phyloP scores from a whole-genome alignment of 2,329 filamentous ascomycete genomes.

The Penicillium fuscoglaucum region DNA sequence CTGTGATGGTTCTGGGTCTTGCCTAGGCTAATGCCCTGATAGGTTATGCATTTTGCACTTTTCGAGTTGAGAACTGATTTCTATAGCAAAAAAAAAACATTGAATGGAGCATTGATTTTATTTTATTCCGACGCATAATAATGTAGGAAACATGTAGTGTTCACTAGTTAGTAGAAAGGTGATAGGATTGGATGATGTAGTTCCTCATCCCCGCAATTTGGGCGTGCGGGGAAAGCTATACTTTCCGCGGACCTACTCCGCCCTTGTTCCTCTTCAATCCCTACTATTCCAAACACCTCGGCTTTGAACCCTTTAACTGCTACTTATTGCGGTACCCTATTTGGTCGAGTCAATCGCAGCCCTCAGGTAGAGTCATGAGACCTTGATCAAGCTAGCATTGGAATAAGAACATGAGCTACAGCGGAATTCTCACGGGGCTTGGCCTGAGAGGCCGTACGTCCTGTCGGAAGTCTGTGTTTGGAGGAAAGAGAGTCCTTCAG shows the following conservation, averaged over 20 bases:
- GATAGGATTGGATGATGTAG: background rate
- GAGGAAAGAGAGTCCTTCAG: background rate
- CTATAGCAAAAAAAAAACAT: background rate
- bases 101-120: background rate
- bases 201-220: conserved; percentile 10
- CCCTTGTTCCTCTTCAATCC: background rate
- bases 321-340: background rate
- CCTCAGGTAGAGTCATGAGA: conserved; percentile 10
- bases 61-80: background rate
- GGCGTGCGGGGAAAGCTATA: conserved; percentile 12
- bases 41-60: background rate
- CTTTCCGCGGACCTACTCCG: background rate
- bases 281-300: background rate
- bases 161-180: too few species aligned
- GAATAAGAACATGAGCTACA: conserved; percentile 19
- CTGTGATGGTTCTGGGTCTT: background rate
- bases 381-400: conserved; percentile 1
- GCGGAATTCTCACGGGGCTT: conserved; percentile 4
- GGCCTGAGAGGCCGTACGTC: conserved; percentile 1
- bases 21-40: background rate
- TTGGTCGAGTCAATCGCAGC: background rate
- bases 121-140: background rate
- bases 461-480: background rate
- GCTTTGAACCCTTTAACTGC: too few species aligned
- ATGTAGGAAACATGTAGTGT: background rate